These are phyloP conservation scores for Phytopythium mirpurense DNA, from an alignment of 352 stramenopile species.

Conservation along the genomic window DNA sequence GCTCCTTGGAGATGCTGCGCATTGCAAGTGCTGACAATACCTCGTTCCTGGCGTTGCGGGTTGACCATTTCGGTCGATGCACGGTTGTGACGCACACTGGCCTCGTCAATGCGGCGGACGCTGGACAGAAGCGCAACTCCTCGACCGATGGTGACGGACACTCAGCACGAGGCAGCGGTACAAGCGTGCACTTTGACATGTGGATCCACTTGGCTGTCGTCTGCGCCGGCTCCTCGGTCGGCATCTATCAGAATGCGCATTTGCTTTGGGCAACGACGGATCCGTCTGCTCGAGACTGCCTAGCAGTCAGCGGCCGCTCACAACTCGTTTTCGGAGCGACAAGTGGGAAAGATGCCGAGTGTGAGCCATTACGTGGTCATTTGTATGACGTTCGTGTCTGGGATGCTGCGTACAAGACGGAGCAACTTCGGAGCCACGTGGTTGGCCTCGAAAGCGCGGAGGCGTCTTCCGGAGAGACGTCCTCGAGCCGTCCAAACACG, in stretches of 20 bases:
- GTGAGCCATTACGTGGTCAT: slow-evolving; percentile 19
- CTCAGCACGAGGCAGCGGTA: neutral
- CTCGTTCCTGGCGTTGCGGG: slow-evolving; percentile 12
- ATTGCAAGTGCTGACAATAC: slow-evolving; percentile 8
- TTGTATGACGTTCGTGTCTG: slow-evolving; percentile 59
- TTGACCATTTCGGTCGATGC: slow-evolving; percentile 13
- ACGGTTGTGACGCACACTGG: slow-evolving; percentile 1
- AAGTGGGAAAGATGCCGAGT: neutral
- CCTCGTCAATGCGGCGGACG: neutral
- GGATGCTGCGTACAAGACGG: slow-evolving; percentile 45
- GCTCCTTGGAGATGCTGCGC: slow-evolving; percentile 17
- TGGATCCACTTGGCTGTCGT: slow-evolving; percentile 60
- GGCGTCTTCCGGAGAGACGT: slow-evolving; percentile 7
- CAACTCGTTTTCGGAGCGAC: neutral
- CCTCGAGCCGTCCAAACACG: slow-evolving; percentile 16
- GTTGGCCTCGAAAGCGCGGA: slow-evolving; percentile 38
- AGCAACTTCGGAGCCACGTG: slow-evolving; percentile 50
- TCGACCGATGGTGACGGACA: neutral
- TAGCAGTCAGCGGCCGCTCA: neutral
- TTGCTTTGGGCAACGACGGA: slow-evolving; percentile 8
- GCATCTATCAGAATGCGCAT: slow-evolving; percentile 39
- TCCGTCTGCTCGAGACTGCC: neutral
- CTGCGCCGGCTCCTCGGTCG: slow-evolving; percentile 25
- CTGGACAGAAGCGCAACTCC: neutral
- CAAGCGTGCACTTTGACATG: slow-evolving; percentile 9